Evolutionary conservation across 2,329 filamentous ascomycete genomes (phyloP).

Genomic region (Colletotrichum spinosum): DNA sequence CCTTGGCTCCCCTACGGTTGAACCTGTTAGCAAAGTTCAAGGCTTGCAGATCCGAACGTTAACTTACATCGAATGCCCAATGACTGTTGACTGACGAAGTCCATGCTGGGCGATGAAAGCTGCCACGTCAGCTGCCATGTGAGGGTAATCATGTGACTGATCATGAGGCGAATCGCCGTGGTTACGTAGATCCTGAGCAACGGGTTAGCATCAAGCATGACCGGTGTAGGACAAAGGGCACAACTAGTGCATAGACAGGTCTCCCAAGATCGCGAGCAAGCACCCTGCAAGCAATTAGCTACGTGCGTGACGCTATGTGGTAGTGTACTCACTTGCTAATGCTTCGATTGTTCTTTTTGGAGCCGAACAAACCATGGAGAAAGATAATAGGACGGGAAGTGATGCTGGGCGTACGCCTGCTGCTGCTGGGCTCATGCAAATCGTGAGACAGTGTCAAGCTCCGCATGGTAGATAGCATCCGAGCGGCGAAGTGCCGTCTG

Average conservation of each 20-base stretch:
- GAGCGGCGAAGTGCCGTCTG: not conserved
- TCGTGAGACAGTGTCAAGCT: conserved; percentile 64
- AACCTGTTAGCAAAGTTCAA: not conserved
- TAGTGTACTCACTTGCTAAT: conserved; percentile 86
- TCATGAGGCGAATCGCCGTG: conserved; percentile 91
- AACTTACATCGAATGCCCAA: conserved; percentile 91
- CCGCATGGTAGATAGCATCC: not conserved
- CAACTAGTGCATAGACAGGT: conserved; percentile 83
- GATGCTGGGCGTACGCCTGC: conserved; percentile 51
- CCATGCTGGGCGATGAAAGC: conserved; percentile 80
- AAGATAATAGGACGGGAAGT: conserved; percentile 78
- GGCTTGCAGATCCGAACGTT: not conserved
- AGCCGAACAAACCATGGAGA: conserved; percentile 93
- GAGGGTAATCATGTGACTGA: conserved; percentile 79
- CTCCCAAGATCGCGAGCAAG: conserved; percentile 84
- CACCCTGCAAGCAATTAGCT: conserved; percentile 62
- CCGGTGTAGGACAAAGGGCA: conserved; percentile 42
- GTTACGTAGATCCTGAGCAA: conserved; percentile 82
- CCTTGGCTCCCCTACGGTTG: conserved; percentile 83
- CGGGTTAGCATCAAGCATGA: conserved; percentile 32
- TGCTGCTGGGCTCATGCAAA: conserved; percentile 68
- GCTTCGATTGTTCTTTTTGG: conserved; percentile 92
- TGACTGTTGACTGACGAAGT: conserved; percentile 78
- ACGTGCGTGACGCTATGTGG: conserved; percentile 30
- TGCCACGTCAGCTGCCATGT: conserved; percentile 86